These are phyloP conservation scores for Casuarina cunninghamiana DNA, from an alignment of 306 rosid species.

Conservation along the genomic window DNA sequence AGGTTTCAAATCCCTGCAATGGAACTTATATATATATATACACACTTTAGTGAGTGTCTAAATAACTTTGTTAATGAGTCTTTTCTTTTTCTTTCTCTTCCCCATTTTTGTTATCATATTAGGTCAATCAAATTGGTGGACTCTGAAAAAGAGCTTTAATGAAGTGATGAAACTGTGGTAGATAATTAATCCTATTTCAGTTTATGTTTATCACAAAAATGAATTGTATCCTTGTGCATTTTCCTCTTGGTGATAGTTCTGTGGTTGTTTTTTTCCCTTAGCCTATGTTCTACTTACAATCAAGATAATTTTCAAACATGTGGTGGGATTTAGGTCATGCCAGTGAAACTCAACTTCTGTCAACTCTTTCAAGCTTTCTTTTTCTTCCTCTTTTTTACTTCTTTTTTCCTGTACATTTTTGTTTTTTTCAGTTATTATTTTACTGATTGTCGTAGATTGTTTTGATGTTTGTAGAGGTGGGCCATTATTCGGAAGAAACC, in stretches of 20 bases:
- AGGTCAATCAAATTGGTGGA: too few relatives aligned
- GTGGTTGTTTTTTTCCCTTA: neutral
- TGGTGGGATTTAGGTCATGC: neutral
- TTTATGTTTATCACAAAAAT: too few relatives aligned
- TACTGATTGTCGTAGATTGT: constrained; percentile 37
- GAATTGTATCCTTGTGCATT: neutral
- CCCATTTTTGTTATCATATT: too few relatives aligned
- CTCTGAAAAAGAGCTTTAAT: too few relatives aligned
- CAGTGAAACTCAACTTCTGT: neutral
- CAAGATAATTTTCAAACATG: neutral
- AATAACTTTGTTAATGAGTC: too few relatives aligned
- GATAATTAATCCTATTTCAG: too few relatives aligned
- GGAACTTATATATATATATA: constrained; percentile 13
- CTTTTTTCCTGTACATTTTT: constrained; percentile 4
- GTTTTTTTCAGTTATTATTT: constrained; percentile 11
- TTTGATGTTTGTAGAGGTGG: constrained; percentile 71
- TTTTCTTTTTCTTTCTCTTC: too few relatives aligned
- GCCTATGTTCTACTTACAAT: neutral
- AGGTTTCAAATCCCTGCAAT: constrained; percentile 68
- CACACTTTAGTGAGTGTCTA: neutral
- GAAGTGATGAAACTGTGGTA: too few relatives aligned
- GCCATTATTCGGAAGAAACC: constrained; percentile 60
- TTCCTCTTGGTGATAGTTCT: constrained; percentile 1
- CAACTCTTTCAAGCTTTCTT: neutral
- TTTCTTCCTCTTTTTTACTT: constrained; percentile 6